Base-by-base conservation (phyloP, 257 asterid genomes). In the Fraxinus excelsior region DNA sequence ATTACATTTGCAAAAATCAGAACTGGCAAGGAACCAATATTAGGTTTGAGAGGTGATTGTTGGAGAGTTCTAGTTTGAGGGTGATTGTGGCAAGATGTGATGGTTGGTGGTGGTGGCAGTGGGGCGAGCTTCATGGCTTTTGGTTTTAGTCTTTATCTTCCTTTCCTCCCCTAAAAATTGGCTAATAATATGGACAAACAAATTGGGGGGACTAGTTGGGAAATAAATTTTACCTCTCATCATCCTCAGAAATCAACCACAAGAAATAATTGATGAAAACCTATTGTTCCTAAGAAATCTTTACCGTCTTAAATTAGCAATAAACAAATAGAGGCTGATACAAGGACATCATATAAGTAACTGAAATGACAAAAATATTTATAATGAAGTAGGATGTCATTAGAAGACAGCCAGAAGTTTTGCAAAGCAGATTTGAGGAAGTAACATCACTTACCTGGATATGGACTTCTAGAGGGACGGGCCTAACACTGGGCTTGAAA, bases 391-490 rank as follows among this genome's bases (percentile, higher is more conserved):
- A 72, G 67, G 71, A 75, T 75, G 51, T 78, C 51, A 70, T 23
- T 66, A 74, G 42, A 72, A 76, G 72, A 62, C 58, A 44, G 67
- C 82, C 73, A 46, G 69, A 51, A 44, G 19, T 74, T 85, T 38
- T 56, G 72, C 40, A 65, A 58, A 80, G 85, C 58, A 65, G 77
- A 71, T 80, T 37, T 70, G 79, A 66, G 62, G n/a, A 71, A 69
- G 76, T 70, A 70, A 70, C 60, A 81, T 62, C 35, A 86, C 94
- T 84, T 88, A 84, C 99, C 99, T 95, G 99, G 85, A 95, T 95
- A 88, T 95, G 99, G 84, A 95, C 99, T 90, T 95, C 99, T 73
- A 95, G 99, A 67, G 99, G 98, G 80, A 95, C 99, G 66, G 99
- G 99, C 90, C 99, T 88, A 79, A 95, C 99, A 86, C 99, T 95